Evolutionary conservation across 2,329 filamentous ascomycete genomes (phyloP).

Genomic region (Camillea tinctor): DNA sequence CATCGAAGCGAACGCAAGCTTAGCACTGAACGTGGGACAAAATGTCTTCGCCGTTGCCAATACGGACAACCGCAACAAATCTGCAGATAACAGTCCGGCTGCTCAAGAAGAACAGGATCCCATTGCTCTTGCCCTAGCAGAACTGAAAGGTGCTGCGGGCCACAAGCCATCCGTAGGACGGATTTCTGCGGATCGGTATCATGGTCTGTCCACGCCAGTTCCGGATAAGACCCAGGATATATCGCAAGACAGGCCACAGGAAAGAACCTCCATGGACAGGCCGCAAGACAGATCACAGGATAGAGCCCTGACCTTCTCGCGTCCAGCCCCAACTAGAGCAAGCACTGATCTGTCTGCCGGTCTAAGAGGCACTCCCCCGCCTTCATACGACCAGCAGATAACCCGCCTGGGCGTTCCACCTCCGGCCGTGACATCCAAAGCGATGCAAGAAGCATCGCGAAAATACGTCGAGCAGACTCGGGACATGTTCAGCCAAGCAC

Average conservation of each 20-base stretch:
- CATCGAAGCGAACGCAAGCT: slow-evolving; percentile 86
- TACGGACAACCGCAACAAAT: slow-evolving; percentile 60
- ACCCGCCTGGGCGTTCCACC: slow-evolving; percentile 84
- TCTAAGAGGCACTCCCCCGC: slow-evolving; percentile 76
- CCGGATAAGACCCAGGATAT: slow-evolving; percentile 42
- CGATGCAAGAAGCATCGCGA: slow-evolving; percentile 94
- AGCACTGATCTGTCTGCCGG: slow-evolving; percentile 50
- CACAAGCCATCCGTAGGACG: slow-evolving; percentile 76
- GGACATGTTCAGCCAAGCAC: slow-evolving; percentile 63
- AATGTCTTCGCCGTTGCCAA: slow-evolving; percentile 94
- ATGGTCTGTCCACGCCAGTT: slow-evolving; percentile 84
- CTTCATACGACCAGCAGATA: slow-evolving; percentile 77
- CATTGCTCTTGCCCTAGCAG: slow-evolving; percentile 87
- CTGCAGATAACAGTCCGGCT: slow-evolving; percentile 35
- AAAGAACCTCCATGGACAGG: not conserved
- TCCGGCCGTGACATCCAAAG: slow-evolving; percentile 85
- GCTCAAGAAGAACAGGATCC: slow-evolving; percentile 72
- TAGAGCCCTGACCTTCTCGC: slow-evolving; percentile 38
- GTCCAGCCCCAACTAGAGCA: slow-evolving; percentile 40
- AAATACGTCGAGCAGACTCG: slow-evolving; percentile 83
- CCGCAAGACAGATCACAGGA: slow-evolving; percentile 1
- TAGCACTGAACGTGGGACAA: slow-evolving; percentile 90
- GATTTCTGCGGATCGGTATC: slow-evolving; percentile 94
- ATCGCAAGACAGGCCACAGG: not conserved
- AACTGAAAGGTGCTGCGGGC: slow-evolving; percentile 78